Base-by-base conservation (phyloP, 495 filamentous ascomycete genomes). In the Daldinia decipiens region DNA sequence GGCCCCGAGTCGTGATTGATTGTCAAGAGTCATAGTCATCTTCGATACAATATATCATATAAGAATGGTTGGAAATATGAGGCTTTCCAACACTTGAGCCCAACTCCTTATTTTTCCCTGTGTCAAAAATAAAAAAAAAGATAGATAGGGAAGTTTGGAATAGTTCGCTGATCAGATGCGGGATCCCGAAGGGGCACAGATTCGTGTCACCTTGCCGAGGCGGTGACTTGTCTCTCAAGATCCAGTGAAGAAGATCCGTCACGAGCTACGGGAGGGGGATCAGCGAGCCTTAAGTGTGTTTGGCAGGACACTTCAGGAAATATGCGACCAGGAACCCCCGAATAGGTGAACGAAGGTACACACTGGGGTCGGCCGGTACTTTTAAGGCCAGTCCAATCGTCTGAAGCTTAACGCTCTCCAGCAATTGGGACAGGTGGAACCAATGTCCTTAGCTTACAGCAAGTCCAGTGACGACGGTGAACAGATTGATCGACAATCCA, bases 11-110 rank as follows among this genome's bases (percentile, higher is more conserved):
- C 92, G 93, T 84, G 92, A 91, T 81, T 94, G 86, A 77, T 84
- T 90, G 82, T 93, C 92, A 82, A 95, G 89, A 82, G 95, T 93
- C 89, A 96, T 91, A 84, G 92, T 93, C 88, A 93, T 90, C 80
- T 78, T 85, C 53, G 68, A 74, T 59, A 56, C 27, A 65, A 74
- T 74, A 63, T 68, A 74, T 65, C 65, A 65, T 62, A 72, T 53
- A 59, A 52, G 51, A 72, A 59, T 27, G 63, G 70, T 64, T 67
- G 73, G 70, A 69, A 72, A 65, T 72, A 67, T 65, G 75, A 76
- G 58, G 73, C 65, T 76, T 73, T 77, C 71, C 67, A 70, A 73
- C 66, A 77, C 73, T 29, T 64, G 55, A 4, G 27, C 21, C 45
- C 32, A 47, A 40, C 67, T 52, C 55, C 64, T 50, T 58, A 51